phyloP scores from a whole-genome alignment of 2,329 filamentous ascomycete genomes.

The Achaetomium macrosporum region DNA sequence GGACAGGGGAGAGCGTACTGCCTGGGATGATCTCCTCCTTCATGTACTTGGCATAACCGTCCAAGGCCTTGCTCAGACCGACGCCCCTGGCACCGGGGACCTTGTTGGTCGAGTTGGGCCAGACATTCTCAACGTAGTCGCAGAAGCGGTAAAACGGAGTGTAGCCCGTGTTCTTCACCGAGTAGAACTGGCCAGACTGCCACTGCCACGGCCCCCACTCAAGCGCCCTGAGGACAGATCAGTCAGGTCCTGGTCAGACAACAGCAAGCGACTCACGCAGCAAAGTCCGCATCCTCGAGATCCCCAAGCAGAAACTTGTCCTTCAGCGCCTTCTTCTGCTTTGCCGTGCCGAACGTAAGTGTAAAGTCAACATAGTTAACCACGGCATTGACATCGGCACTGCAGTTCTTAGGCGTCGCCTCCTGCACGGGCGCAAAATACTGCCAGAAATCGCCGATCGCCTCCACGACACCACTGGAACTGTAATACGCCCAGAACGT shows the following conservation, averaged over 20 bases:
- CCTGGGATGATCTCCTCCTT: constrained; percentile 38
- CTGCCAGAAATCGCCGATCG: constrained; percentile 47
- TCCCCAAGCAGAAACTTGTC: constrained; percentile 43
- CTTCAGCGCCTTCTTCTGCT: constrained; percentile 42
- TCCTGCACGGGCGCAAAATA: constrained; percentile 50
- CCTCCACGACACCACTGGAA: constrained; percentile 49
- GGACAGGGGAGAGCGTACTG: constrained; percentile 24
- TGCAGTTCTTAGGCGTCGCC: constrained; percentile 53
- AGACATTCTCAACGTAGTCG: constrained; percentile 42
- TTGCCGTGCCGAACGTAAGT: constrained; percentile 33
- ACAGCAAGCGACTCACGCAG: constrained; percentile 15
- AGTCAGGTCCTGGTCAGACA: background rate
- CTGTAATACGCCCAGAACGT: constrained; percentile 55
- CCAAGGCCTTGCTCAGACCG: constrained; percentile 44
- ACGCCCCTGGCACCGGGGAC: constrained; percentile 46
- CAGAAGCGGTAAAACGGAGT: constrained; percentile 46
- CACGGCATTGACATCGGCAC: constrained; percentile 44
- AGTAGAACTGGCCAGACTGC: constrained; percentile 36
- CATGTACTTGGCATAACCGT: constrained; percentile 47
- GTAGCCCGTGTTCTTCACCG: constrained; percentile 41
- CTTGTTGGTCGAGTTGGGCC: constrained; percentile 35
- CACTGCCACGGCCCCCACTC: constrained; percentile 48
- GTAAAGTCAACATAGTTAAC: constrained; percentile 47
- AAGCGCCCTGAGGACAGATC: constrained; percentile 13
- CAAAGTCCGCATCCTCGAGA: constrained; percentile 42